These are phyloP conservation scores for Ogataea paraovalis DNA, from an alignment of 805 yeast species.

Conservation along the genomic window DNA sequence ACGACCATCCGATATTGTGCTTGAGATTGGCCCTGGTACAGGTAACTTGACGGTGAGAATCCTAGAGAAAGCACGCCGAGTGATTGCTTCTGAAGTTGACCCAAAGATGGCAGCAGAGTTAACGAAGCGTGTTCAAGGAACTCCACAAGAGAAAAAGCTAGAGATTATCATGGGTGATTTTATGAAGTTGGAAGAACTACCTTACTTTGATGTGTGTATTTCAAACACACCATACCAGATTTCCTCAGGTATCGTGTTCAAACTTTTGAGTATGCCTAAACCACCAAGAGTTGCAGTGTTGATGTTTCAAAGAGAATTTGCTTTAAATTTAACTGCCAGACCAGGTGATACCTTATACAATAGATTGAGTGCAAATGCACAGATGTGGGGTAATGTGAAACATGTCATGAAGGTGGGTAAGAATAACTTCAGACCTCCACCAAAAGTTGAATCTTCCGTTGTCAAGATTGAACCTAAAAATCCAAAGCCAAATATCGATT, in stretches of 20 bases:
- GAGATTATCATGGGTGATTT: constrained; percentile 93
- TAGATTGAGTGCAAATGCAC: constrained; percentile 92
- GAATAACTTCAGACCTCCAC: constrained; percentile 97
- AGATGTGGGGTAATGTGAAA: constrained; percentile 99
- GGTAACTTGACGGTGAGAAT: constrained; percentile 95
- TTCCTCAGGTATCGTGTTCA: constrained; percentile 94
- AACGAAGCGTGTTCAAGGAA: constrained; percentile 95
- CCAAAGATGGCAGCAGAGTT: constrained; percentile 99
- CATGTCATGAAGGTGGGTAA: constrained; percentile 98
- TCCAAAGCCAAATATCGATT: constrained; percentile 93
- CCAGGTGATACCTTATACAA: constrained; percentile 96
- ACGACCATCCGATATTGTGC: constrained; percentile 85
- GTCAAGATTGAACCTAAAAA: constrained; percentile 87
- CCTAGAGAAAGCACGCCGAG: constrained; percentile 86
- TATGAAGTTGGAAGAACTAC: constrained; percentile 84
- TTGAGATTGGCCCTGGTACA: constrained; percentile 99
- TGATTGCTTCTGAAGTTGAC: constrained; percentile 97
- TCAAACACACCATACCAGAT: constrained; percentile 98
- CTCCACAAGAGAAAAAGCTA: constrained; percentile 86
- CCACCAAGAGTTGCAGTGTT: constrained; percentile 94
- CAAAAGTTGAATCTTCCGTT: constrained; percentile 95
- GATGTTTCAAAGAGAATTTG: constrained; percentile 98
- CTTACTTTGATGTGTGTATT: constrained; percentile 92
- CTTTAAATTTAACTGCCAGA: constrained; percentile 85
- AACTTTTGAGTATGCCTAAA: constrained; percentile 79